Evolutionary conservation across 768 basidiomycete species (phyloP).

Genomic region (Lactarius psammicola): DNA sequence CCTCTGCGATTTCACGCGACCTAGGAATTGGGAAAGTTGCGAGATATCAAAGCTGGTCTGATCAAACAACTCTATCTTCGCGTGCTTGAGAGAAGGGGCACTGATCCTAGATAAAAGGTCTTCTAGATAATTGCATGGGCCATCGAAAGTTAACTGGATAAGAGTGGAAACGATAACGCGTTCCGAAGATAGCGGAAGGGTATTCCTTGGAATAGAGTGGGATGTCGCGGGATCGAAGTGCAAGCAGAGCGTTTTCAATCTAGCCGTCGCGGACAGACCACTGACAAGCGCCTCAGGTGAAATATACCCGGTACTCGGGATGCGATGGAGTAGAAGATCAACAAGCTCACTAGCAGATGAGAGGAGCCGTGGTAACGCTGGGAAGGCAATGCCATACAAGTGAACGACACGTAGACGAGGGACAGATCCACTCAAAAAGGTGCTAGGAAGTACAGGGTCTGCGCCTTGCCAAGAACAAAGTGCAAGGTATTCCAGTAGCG

Average conservation of each 20-base stretch:
- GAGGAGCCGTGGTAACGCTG: neutral
- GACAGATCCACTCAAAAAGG: neutral
- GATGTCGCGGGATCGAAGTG: neutral
- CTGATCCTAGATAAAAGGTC: neutral
- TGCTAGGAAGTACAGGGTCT: neutral
- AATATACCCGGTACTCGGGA: neutral
- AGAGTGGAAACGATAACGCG: neutral
- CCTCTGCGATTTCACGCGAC: neutral
- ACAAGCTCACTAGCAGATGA: neutral
- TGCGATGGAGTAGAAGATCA: neutral
- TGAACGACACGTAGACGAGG: neutral
- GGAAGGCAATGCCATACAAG: neutral
- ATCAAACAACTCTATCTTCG: neutral
- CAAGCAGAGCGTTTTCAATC: neutral
- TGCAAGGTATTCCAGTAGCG: neutral
- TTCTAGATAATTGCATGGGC: constrained; percentile 1
- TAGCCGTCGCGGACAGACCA: constrained; percentile 3
- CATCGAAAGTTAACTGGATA: neutral
- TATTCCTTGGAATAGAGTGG: too few relatives aligned
- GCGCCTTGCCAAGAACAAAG: neutral
- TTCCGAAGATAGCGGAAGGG: neutral
- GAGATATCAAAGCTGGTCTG: neutral
- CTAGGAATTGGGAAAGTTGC: neutral
- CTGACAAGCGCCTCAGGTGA: neutral
- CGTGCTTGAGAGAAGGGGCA: neutral